Evolutionary conservation across 768 basidiomycete species (phyloP).

Genomic region (Leccinum boreale): DNA sequence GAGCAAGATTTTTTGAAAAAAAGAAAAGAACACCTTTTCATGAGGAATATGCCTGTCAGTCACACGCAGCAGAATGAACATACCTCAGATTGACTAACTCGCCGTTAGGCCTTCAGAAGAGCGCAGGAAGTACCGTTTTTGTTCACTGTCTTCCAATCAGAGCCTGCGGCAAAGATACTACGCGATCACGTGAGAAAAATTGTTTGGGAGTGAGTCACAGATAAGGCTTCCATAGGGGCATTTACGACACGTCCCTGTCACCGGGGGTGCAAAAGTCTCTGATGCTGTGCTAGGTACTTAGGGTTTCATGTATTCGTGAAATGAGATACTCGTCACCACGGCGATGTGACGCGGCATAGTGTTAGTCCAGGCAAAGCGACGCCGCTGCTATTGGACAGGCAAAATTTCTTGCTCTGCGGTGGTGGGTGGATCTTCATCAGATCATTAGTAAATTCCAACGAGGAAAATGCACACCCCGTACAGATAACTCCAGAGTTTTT

Average conservation of each 20-base stretch:
- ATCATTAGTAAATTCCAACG: neutral
- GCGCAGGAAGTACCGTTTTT: neutral
- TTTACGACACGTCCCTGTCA: slow-evolving; percentile 19
- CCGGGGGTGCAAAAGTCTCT: slow-evolving; percentile 18
- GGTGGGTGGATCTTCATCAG: slow-evolving; percentile 1
- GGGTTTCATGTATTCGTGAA: slow-evolving; percentile 8
- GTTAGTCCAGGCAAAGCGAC: neutral
- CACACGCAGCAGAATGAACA: neutral
- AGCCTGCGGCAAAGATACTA: neutral
- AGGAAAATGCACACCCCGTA: slow-evolving; percentile 9
- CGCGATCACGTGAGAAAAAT: neutral
- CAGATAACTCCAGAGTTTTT: neutral
- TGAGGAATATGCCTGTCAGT: slow-evolving; percentile 8
- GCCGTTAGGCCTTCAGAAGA: neutral
- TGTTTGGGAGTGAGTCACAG: neutral
- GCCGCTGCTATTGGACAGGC: neutral
- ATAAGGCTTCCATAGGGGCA: slow-evolving; percentile 1
- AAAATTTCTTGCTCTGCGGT: neutral
- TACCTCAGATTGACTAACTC: neutral
- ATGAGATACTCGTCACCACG: slow-evolving; percentile 5
- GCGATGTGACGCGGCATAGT: neutral
- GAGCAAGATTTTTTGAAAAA: neutral
- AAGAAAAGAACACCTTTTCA: slow-evolving; percentile 6
- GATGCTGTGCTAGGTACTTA: slow-evolving; percentile 21
- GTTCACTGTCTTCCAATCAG: slow-evolving; percentile 4